Evolutionary conservation across 257 asterid species (phyloP).

Genomic region (Fraxinus cuspidata): DNA sequence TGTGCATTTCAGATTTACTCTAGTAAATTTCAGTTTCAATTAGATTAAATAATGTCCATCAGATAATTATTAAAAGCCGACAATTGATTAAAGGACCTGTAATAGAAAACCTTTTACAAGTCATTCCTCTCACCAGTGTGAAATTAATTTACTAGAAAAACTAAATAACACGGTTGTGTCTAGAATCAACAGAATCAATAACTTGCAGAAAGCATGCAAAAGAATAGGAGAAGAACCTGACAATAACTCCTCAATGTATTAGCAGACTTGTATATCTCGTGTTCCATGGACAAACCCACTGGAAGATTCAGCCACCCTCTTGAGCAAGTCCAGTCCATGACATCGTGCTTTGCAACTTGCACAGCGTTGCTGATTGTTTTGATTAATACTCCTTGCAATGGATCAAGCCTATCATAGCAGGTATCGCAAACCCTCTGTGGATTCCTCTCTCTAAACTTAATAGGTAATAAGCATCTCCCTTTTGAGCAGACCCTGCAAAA

Average conservation of each 20-base stretch:
- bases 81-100: not conserved
- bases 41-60: not conserved
- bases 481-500: constrained; percentile 92
- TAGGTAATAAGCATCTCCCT: constrained; percentile 86
- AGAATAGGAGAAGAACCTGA: constrained; percentile 53
- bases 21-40: constrained; percentile 19
- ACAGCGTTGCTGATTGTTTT: constrained; percentile 87
- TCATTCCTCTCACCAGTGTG: constrained; percentile 1
- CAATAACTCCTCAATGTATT: constrained; percentile 69
- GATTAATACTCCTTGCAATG: constrained; percentile 81
- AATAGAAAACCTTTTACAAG: constrained; percentile 1
- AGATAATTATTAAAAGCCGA: constrained; percentile 2
- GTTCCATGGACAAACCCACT: constrained; percentile 93
- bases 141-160: constrained; percentile 11
- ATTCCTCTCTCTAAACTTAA: constrained; percentile 87
- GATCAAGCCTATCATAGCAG: constrained; percentile 98
- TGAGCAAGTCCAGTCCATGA: constrained; percentile 94
- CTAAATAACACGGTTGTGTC: not conserved
- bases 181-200: not conserved
- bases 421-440: constrained; percentile 98
- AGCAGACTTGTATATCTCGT: constrained; percentile 86
- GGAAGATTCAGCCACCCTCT: constrained; percentile 99
- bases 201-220: not conserved
- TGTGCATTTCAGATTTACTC: constrained; percentile 30
- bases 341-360: constrained; percentile 94